Evolutionary conservation across 441 rosid species (phyloP).

Genomic region (Rhodomyrtus psidioides): DNA sequence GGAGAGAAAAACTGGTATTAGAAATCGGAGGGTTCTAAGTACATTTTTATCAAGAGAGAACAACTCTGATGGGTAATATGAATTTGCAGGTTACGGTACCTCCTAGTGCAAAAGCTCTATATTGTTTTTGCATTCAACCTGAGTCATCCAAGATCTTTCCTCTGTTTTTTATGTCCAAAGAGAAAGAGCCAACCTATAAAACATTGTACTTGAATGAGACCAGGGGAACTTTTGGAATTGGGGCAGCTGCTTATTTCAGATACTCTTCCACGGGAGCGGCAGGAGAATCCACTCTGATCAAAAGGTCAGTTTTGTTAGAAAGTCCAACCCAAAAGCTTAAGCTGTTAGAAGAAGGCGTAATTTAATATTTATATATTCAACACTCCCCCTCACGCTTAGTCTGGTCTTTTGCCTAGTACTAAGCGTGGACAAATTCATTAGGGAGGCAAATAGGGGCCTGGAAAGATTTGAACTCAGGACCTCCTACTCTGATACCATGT

Average conservation of each 20-base stretch:
- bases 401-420: too few relatives aligned
- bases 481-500: too few relatives aligned
- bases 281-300: conserved; percentile 18
- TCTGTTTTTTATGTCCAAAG: conserved; percentile 74
- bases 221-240: conserved; percentile 75
- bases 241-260: conserved; percentile 65
- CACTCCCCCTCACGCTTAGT: too few relatives aligned
- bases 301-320: too few relatives aligned
- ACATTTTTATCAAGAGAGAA: background rate
- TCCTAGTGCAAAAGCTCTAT: conserved; percentile 77
- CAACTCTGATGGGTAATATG: background rate
- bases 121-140: conserved; percentile 78
- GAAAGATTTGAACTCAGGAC: too few relatives aligned
- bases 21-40: background rate
- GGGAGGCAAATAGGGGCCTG: too few relatives aligned
- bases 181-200: conserved; percentile 36
- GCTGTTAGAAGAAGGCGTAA: too few relatives aligned
- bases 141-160: conserved; percentile 50
- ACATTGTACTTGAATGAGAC: conserved; percentile 45
- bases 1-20: background rate
- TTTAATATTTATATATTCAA: too few relatives aligned
- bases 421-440: too few relatives aligned
- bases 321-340: too few relatives aligned
- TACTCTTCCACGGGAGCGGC: conserved; percentile 21
- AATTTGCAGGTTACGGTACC: conserved; percentile 73